These are phyloP conservation scores for Lichenothelia convexa DNA, from an alignment of 495 filamentous ascomycete genomes.

Conservation along the genomic window DNA sequence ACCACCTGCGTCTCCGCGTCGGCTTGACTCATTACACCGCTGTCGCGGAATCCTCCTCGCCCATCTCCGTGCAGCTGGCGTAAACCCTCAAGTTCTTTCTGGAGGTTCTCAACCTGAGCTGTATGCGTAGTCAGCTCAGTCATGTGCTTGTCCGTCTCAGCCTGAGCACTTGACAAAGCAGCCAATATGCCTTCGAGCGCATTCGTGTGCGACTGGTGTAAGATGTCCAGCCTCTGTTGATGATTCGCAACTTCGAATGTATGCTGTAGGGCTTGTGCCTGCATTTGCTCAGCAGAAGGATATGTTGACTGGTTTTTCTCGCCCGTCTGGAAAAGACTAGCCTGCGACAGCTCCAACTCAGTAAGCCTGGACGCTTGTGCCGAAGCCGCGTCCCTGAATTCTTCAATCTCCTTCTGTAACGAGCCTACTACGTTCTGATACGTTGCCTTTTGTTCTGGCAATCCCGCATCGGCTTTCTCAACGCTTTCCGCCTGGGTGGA, in stretches of 20 bases:
- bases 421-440: neutral
- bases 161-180: conserved; percentile 23
- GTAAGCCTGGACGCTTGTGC: conserved; percentile 24
- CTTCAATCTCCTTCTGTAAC: conserved; percentile 56
- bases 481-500: neutral
- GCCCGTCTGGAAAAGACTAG: conserved; percentile 26
- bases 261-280: conserved; percentile 26
- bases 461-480: neutral
- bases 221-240: conserved; percentile 31
- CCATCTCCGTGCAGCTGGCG: too few relatives aligned
- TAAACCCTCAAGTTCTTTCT: too few relatives aligned
- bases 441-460: neutral
- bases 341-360: conserved; percentile 27
- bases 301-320: too few relatives aligned
- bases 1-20: neutral
- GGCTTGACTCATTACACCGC: too few relatives aligned
- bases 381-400: conserved; percentile 44
- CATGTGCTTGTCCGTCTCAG: conserved; percentile 28
- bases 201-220: conserved; percentile 34
- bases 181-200: conserved; percentile 32
- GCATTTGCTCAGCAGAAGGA: conserved; percentile 35
- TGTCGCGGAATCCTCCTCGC: too few relatives aligned
- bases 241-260: conserved; percentile 35
- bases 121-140: too few relatives aligned
- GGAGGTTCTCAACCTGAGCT: too few relatives aligned